Conservation (phyloP, 2,329 filamentous ascomycete genomes). For the Exophiala sideris region DNA sequence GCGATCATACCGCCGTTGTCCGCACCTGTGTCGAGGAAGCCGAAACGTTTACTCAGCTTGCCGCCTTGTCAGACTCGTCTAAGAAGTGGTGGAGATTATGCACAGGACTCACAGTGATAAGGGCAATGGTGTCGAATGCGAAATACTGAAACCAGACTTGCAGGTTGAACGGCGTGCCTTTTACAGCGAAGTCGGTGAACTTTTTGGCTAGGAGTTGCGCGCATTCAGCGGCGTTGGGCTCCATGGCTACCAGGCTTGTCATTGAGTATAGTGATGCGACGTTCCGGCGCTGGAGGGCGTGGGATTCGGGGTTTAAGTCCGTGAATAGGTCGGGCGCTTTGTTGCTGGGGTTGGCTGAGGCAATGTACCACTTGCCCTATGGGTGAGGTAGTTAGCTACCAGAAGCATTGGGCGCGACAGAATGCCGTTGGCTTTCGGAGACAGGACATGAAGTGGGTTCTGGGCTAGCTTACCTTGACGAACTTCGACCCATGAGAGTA, state of each 20-base stretch:
- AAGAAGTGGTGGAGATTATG: neutral
- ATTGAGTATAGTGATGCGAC: slow-evolving; percentile 63
- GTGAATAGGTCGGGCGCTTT: slow-evolving; percentile 52
- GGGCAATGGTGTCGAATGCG: slow-evolving; percentile 36
- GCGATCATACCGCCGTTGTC: slow-evolving; percentile 37
- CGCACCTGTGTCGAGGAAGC: slow-evolving; percentile 33
- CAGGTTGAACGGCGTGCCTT: slow-evolving; percentile 28
- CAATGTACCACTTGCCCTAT: slow-evolving; percentile 15
- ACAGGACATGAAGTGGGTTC: too few relatives aligned
- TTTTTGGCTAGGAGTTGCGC: slow-evolving; percentile 44
- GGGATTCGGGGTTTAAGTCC: slow-evolving; percentile 69
- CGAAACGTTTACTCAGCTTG: slow-evolving; percentile 35
- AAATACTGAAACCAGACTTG: slow-evolving; percentile 39
- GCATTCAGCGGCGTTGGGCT: slow-evolving; percentile 74
- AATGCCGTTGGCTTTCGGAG: too few relatives aligned
- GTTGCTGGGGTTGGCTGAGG: slow-evolving; percentile 5
- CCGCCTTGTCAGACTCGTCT: neutral
- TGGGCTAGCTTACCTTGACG: slow-evolving; percentile 58
- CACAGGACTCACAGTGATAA: slow-evolving; percentile 28
- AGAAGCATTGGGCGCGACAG: too few relatives aligned
- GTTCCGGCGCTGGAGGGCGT: slow-evolving; percentile 67
- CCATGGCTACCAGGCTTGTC: slow-evolving; percentile 34
- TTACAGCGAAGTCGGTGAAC: slow-evolving; percentile 33
- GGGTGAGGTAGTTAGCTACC: too few relatives aligned
- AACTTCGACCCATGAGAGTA: slow-evolving; percentile 81